Conservation (phyloP, 2,329 filamentous ascomycete genomes). For the Fusarium sacchari region DNA sequence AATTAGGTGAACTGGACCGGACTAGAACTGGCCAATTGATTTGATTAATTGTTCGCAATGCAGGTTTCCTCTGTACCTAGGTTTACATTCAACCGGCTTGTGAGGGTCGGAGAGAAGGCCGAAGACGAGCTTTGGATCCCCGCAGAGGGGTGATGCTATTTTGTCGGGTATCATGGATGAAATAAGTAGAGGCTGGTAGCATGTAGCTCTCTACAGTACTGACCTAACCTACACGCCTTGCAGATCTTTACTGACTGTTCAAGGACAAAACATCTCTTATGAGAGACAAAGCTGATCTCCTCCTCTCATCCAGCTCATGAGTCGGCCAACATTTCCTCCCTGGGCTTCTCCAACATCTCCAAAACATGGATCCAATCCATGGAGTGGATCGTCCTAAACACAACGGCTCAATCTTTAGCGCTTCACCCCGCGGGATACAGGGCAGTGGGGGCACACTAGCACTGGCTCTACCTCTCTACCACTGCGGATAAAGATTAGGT, state of each 20-base stretch:
- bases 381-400: not conserved
- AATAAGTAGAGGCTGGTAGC: not conserved
- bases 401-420: slow-evolving; percentile 12
- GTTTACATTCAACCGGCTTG: not conserved
- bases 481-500: slow-evolving; percentile 2
- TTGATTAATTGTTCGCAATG: slow-evolving; percentile 1
- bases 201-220: not conserved
- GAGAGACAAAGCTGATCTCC: not conserved
- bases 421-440: slow-evolving; percentile 28
- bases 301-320: not conserved
- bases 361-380: no score
- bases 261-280: no score
- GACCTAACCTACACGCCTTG: not conserved
- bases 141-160: slow-evolving; percentile 12
- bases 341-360: slow-evolving; percentile 31
- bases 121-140: slow-evolving; percentile 1
- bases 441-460: slow-evolving; percentile 25
- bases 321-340: slow-evolving; percentile 14
- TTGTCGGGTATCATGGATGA: slow-evolving; percentile 6
- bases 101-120: slow-evolving; percentile 31
- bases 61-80: slow-evolving; percentile 5
- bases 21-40: not conserved
- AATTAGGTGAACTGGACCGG: not conserved
- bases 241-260: fast-evolving
- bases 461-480: not conserved